Evolutionary conservation across 140 eudicot genomes (phyloP).

Genomic region (Anethum foeniculum): DNA sequence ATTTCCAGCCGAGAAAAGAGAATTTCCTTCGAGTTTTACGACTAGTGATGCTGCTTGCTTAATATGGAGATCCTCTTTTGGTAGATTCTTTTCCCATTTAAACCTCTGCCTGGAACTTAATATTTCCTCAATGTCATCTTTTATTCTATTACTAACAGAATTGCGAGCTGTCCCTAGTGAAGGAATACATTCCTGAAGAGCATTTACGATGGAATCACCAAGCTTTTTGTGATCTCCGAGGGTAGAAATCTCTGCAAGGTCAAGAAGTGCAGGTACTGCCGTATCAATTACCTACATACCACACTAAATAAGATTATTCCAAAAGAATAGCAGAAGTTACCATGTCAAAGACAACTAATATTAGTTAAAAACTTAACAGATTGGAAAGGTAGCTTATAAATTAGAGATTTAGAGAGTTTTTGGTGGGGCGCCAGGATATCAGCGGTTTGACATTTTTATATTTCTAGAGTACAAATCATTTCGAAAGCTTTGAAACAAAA

Average conservation of each 20-base stretch:
- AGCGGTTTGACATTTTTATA: background rate
- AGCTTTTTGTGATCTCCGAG: constrained; percentile 91
- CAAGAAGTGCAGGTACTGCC: constrained; percentile 77
- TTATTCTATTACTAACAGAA: constrained; percentile 41
- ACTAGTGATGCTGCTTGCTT: constrained; percentile 95
- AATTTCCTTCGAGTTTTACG: constrained; percentile 92
- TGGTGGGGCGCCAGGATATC: background rate
- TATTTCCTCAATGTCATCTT: constrained; percentile 68
- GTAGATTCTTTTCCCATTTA: constrained; percentile 83
- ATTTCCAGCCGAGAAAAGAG: constrained; percentile 80
- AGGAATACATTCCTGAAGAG: constrained; percentile 77
- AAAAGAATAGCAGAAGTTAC: background rate
- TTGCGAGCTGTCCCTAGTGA: constrained; percentile 59
- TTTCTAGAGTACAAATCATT: background rate
- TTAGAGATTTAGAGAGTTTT: background rate
- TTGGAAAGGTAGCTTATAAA: background rate
- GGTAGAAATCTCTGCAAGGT: constrained; percentile 75
- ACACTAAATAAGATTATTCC: background rate
- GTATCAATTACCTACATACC: constrained; percentile 62
- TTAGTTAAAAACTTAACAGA: background rate
- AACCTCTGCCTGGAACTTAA: constrained; percentile 54
- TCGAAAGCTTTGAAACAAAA: background rate
- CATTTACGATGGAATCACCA: constrained; percentile 78
- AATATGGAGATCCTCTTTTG: constrained; percentile 76
- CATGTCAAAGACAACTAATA: background rate